Percentiles rank a stretch among this genome's conserved stretches.
These are phyloP conservation scores for Citrus trifoliata DNA, from an alignment of 345 rosid species.

Conservation along the genomic window DNA sequence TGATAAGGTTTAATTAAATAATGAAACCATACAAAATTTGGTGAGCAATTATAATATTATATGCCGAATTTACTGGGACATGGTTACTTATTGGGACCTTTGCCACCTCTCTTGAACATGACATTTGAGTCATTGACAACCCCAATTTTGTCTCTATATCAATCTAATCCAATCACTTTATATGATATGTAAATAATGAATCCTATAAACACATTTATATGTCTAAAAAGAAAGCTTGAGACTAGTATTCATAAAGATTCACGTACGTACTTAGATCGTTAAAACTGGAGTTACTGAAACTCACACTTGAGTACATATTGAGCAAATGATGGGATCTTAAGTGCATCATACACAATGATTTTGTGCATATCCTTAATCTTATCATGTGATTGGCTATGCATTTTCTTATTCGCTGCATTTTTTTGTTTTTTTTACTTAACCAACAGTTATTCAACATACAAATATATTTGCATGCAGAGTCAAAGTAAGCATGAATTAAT, in stretches of 20 bases:
- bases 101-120: not conserved
- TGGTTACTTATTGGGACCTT: not conserved
- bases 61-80: not conserved
- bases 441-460: too few relatives aligned
- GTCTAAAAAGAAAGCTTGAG: not conserved
- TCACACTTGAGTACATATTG: not conserved
- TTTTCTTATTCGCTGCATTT: too few relatives aligned
- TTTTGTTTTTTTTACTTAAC: not conserved
- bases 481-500: not conserved
- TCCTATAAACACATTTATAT: not conserved
- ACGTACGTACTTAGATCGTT: not conserved
- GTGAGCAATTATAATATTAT: too few relatives aligned
- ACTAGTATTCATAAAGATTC: not conserved
- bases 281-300: not conserved
- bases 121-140: not conserved
- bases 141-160: not conserved
- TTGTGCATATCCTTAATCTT: not conserved
- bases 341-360: not conserved
- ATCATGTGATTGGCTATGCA: not conserved
- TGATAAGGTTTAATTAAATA: not conserved
- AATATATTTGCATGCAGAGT: too few relatives aligned
- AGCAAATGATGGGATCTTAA: not conserved
- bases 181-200: not conserved
- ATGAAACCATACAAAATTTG: not conserved
- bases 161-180: not conserved